A percentile compares a stretch with the other conserved stretches of the same genome.
phyloP scores from a whole-genome alignment of 2,329 filamentous ascomycete genomes.

The Blumeriella jaapii region DNA sequence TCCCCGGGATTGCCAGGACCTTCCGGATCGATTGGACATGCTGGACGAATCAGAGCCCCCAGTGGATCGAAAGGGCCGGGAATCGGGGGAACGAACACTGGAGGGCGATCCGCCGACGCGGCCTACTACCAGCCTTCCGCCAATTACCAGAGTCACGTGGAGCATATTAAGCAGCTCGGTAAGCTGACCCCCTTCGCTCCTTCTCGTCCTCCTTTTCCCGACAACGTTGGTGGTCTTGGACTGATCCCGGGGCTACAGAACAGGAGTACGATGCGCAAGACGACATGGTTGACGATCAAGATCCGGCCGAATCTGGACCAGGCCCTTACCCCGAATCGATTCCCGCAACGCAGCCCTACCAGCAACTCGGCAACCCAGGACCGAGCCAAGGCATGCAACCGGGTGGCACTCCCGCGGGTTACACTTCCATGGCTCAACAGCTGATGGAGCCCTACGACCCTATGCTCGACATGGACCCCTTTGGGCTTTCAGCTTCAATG shows the following conservation, averaged over 20 bases:
- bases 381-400: slow-evolving; percentile 32
- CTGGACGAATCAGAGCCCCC: slow-evolving; percentile 17
- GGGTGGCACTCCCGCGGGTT: slow-evolving; percentile 30
- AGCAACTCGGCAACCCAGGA: slow-evolving; percentile 28
- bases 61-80: slow-evolving; percentile 25
- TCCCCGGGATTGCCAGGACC: slow-evolving; percentile 21
- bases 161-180: slow-evolving; percentile 92
- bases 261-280: slow-evolving; percentile 91
- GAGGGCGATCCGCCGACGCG: slow-evolving; percentile 31
- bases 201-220: slow-evolving; percentile 38
- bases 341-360: slow-evolving; percentile 29
- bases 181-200: slow-evolving; percentile 54
- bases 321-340: slow-evolving; percentile 51
- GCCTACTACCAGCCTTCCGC: slow-evolving; percentile 72
- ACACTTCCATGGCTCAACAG: slow-evolving; percentile 28
- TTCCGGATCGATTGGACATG: slow-evolving; percentile 17
- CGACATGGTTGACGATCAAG: slow-evolving; percentile 77
- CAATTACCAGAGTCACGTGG: slow-evolving; percentile 79
- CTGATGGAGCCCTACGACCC: slow-evolving; percentile 68
- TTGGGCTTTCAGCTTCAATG: slow-evolving; percentile 78
- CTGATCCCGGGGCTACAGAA: slow-evolving; percentile 61
- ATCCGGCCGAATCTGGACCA: slow-evolving; percentile 56
- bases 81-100: slow-evolving; percentile 27
- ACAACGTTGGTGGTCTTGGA: slow-evolving; percentile 56
- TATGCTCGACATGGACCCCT: slow-evolving; percentile 84